Base-by-base conservation (phyloP, 371 early-diverging fungal genomes). In the Nematocida sp. region DNA sequence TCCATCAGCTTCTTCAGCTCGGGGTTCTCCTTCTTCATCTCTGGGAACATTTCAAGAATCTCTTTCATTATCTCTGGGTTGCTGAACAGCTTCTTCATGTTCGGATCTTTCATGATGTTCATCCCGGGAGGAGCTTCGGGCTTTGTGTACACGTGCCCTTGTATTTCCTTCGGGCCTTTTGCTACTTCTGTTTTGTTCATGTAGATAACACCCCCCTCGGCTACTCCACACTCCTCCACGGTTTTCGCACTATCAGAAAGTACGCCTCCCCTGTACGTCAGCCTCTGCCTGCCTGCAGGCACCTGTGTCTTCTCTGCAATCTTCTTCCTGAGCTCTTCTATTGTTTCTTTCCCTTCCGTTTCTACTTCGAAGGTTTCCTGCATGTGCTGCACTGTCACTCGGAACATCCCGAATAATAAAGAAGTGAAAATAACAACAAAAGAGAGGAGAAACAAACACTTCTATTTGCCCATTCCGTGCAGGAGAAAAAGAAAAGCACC, bases 11-110 rank as follows among this genome's bases (percentile, higher is more conserved):
- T 70, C 43, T 64, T 64, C 1, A 83, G 31, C 15, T 81, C 77
- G 29, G 66, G 63, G 46, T 84, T 82, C 25, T 80, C 70, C n/a
- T 80, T 77, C 48, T 82, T 78, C 55, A 82, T 36, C 36, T 66
- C 77, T 32, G 80, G 81, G 53, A 82, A 78, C 76, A 80, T 79
- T 46, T 78, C 76, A 27, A 80, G 50, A 25, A 83, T 81, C 1
- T 40, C 74, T 49, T 81, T 83, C 64, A 82, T 79, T 17, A 57
- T 51, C 7, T 79, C 65, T 38, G 81, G 80, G 51, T 82, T 79
- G 34, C 80, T 80, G 32, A 83, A 52, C 25, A 83, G 51, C 34
- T 64, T 77, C 67, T 83, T 80, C 46, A 83, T 76, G 1, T 48
- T 48, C 4, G 79, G 80, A 52, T 80, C 80, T 31, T 77, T 66